A percentile compares a stretch with the other conserved stretches of the same genome.
phyloP scores from a whole-genome alignment of 768 basidiomycete genomes.

The Neoboletus brunneissimus region DNA sequence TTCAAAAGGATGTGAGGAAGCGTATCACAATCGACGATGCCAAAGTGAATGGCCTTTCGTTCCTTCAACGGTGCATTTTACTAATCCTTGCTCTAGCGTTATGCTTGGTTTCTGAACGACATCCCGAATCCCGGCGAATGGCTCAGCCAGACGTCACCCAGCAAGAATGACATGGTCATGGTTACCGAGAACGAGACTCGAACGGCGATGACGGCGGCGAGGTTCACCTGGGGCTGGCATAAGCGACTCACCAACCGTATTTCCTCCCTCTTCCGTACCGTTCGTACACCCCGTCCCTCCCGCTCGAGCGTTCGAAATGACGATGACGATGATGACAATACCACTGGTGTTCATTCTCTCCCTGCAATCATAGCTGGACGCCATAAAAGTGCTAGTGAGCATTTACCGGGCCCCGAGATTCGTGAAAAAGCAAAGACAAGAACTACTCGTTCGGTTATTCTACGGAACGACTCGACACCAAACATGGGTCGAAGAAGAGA shows the following conservation, averaged over 20 bases:
- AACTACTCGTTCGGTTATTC: conserved; percentile 14
- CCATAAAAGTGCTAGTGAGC: conserved; percentile 25
- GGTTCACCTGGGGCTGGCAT: conserved; percentile 59
- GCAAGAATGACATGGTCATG: conserved; percentile 45
- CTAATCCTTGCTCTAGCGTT: conserved; percentile 39
- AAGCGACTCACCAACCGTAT: conserved; percentile 44
- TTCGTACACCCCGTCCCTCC: conserved; percentile 30
- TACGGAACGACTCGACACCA: conserved; percentile 22
- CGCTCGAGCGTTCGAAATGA: conserved; percentile 9
- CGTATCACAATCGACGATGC: conserved; percentile 79
- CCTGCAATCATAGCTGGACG: conserved; percentile 24
- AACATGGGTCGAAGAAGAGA: conserved; percentile 26
- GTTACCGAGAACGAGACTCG: conserved; percentile 78
- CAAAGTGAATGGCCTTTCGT: conserved; percentile 53
- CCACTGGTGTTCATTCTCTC: conserved; percentile 33
- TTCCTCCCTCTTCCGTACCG: conserved; percentile 48
- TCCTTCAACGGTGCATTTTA: neutral
- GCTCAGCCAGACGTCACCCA: conserved; percentile 61
- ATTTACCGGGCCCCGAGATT: conserved; percentile 12
- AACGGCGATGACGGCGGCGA: conserved; percentile 65
- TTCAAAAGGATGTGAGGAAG: conserved; percentile 75
- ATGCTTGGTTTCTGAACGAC: conserved; percentile 68
- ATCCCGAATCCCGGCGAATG: conserved; percentile 65
- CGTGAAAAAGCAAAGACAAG: conserved; percentile 31
- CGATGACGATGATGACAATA: conserved; percentile 21